Percentiles rank a stretch among this genome's conserved stretches.
These are phyloP conservation scores for Entophlyctis helioformis DNA, from an alignment of 192 early-diverging fungal genomes.

Conservation along the genomic window DNA sequence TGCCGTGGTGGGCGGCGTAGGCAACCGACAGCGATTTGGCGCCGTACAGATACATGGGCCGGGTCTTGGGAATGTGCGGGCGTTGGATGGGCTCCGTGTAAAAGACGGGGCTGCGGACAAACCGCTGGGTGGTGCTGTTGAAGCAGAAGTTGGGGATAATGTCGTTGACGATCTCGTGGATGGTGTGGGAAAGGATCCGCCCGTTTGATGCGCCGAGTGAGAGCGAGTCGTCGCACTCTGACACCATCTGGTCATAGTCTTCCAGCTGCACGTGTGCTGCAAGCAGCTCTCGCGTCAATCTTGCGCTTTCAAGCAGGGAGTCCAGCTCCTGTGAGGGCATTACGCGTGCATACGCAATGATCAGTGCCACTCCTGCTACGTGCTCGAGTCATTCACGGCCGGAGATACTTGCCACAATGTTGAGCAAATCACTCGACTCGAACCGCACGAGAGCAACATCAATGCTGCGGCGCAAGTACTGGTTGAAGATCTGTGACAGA, in stretches of 20 bases:
- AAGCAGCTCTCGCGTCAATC: slow-evolving; percentile 26
- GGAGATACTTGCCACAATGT: slow-evolving; percentile 17
- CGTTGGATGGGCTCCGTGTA: too few species aligned
- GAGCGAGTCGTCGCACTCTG: slow-evolving; percentile 28
- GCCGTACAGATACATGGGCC: too few species aligned
- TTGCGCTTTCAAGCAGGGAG: slow-evolving; percentile 16
- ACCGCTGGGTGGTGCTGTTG: slow-evolving; percentile 17
- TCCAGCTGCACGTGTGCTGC: slow-evolving; percentile 20
- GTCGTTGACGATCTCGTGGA: slow-evolving; percentile 53
- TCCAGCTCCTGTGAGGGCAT: slow-evolving; percentile 25
- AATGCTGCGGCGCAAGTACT: slow-evolving; percentile 26
- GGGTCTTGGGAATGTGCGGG: too few species aligned
- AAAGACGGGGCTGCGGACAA: not conserved
- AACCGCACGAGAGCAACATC: slow-evolving; percentile 29
- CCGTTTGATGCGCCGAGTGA: slow-evolving; percentile 13
- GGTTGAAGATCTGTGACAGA: slow-evolving; percentile 23
- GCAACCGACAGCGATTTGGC: not conserved
- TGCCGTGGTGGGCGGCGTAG: slow-evolving; percentile 1
- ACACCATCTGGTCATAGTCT: slow-evolving; percentile 31
- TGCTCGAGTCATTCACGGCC: not conserved
- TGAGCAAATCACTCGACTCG: slow-evolving; percentile 23
- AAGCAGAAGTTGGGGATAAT: slow-evolving; percentile 44
- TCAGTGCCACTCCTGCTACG: too few species aligned
- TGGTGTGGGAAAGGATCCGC: slow-evolving; percentile 31
- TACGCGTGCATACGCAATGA: not conserved